Conservation (phyloP, 2,329 filamentous ascomycete species). For the Cercospora sesami region DNA sequence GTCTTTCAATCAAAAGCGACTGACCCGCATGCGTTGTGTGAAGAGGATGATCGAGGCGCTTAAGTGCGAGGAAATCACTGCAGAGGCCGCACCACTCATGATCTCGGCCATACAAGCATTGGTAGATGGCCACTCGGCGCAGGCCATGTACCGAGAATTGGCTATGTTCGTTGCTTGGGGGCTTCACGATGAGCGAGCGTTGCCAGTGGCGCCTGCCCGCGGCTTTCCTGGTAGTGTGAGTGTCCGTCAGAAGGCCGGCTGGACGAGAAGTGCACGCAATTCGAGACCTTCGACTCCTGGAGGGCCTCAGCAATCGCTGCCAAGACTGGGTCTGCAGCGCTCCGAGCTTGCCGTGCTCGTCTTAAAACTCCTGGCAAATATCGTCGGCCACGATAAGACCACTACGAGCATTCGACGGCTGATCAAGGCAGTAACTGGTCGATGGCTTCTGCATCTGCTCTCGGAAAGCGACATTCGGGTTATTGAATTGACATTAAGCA, state of each 20-base stretch:
- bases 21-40: conserved; percentile 88
- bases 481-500: conserved; percentile 75
- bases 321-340: conserved; percentile 27
- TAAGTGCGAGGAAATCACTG: conserved; percentile 76
- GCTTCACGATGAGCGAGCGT: conserved; percentile 64
- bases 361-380: conserved; percentile 32
- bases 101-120: conserved; percentile 76
- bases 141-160: conserved; percentile 80
- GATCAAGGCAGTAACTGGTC: conserved; percentile 90
- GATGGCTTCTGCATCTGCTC: conserved; percentile 74
- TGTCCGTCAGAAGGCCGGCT: conserved; percentile 31
- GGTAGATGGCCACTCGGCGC: conserved; percentile 75
- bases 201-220: conserved; percentile 27
- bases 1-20: conserved; percentile 83
- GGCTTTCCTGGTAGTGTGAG: conserved; percentile 34
- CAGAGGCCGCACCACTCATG: conserved; percentile 72
- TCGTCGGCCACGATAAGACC: conserved; percentile 32
- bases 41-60: conserved; percentile 87
- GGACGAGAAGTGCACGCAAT: conserved; percentile 29
- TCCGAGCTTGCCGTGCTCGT: conserved; percentile 35
- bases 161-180: conserved; percentile 93
- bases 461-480: conserved; percentile 83
- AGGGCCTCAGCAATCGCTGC: conserved; percentile 14
- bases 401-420: conserved; percentile 60
- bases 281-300: conserved; percentile 34